A percentile compares a stretch with the other conserved stretches of the same genome.
These are phyloP conservation scores for Penicillium concentricum DNA, from an alignment of 2,329 filamentous ascomycete species.

Conservation along the genomic window DNA sequence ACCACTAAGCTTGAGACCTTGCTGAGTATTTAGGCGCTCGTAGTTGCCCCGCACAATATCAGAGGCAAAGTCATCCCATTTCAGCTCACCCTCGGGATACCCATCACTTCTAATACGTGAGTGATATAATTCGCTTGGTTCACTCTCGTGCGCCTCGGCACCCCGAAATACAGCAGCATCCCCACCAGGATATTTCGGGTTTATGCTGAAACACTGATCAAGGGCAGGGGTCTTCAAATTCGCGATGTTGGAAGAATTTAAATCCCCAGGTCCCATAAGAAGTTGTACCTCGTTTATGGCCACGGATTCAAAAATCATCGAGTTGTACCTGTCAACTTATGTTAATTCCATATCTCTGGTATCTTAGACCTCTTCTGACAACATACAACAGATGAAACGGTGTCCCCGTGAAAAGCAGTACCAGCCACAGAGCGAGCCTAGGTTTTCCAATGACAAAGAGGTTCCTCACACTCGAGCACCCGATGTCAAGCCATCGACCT, in stretches of 20 bases:
- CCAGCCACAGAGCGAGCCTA: constrained; percentile 13
- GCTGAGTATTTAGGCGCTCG: neutral
- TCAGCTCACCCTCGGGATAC: neutral
- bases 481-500: constrained; percentile 45
- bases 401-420: constrained; percentile 11
- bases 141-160: no score
- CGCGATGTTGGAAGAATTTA: neutral
- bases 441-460: constrained; percentile 31
- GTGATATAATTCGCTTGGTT: no score
- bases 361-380: neutral
- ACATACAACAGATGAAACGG: constrained; percentile 23
- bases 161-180: neutral
- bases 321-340: neutral
- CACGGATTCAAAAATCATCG: neutral
- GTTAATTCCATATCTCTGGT: neutral
- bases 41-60: neutral
- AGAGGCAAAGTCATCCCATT: neutral
- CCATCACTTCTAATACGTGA: neutral
- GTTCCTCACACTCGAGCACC: constrained; percentile 36
- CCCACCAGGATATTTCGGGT: neutral
- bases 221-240: neutral
- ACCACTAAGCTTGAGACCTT: neutral
- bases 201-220: neutral
- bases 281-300: neutral
- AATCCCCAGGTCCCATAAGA: neutral